phyloP scores from a whole-genome alignment of 1,284 basidiomycete genomes.

The Trichosporon sp. region DNA sequence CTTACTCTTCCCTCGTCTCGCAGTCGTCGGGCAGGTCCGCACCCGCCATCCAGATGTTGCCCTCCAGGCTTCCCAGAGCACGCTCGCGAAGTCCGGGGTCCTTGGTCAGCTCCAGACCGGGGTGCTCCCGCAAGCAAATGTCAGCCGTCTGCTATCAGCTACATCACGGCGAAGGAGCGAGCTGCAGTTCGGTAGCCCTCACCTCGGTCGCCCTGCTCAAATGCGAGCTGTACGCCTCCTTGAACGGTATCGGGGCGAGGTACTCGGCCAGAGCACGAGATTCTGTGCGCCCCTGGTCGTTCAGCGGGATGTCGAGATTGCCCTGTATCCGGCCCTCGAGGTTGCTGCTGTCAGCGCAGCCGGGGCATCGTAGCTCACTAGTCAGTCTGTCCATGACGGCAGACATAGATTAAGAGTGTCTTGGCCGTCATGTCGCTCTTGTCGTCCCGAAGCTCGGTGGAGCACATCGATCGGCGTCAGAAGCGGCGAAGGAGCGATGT shows the following conservation, averaged over 20 bases:
- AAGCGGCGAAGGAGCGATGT: neutral
- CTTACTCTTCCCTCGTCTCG: slow-evolving; percentile 29
- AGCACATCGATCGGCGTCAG: neutral
- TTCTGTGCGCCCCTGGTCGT: slow-evolving; percentile 38
- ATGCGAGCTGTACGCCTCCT: slow-evolving; percentile 30
- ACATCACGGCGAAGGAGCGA: neutral
- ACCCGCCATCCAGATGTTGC: slow-evolving; percentile 24
- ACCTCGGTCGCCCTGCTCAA: slow-evolving; percentile 43
- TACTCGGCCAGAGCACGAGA: slow-evolving; percentile 26
- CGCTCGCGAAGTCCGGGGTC: slow-evolving; percentile 34
- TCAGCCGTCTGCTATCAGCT: slow-evolving; percentile 32
- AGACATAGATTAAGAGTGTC: slow-evolving; percentile 35
- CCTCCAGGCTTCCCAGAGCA: slow-evolving; percentile 36
- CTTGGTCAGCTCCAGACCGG: slow-evolving; percentile 16
- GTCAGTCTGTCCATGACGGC: slow-evolving; percentile 46
- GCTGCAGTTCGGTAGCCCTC: slow-evolving; percentile 5
- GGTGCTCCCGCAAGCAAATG: slow-evolving; percentile 29
- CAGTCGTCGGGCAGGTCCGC: slow-evolving; percentile 30
- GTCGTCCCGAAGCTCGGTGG: neutral
- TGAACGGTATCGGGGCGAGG: slow-evolving; percentile 26
- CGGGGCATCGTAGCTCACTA: slow-evolving; percentile 26
- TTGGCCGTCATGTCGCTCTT: neutral
- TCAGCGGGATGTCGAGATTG: slow-evolving; percentile 44
- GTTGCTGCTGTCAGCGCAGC: slow-evolving; percentile 32
- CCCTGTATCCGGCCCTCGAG: slow-evolving; percentile 45